phyloP scores from a whole-genome alignment of 805 yeast species.

The Maudiozyma barnettii region DNA sequence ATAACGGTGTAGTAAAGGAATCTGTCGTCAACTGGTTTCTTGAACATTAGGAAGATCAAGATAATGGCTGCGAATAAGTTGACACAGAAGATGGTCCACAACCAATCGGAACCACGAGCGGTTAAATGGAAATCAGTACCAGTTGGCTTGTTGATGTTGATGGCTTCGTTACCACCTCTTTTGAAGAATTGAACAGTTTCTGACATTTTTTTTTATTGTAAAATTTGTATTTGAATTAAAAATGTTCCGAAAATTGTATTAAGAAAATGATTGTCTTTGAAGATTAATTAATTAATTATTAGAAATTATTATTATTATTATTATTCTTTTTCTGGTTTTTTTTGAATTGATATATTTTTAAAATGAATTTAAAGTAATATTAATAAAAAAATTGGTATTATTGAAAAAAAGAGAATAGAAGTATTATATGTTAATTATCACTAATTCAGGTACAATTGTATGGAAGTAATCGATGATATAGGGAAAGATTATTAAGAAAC shows the following conservation, averaged over 20 bases:
- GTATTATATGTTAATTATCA: neutral
- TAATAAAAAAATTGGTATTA: neutral
- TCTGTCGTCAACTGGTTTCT: constrained; percentile 27
- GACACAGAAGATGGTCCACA: constrained; percentile 51
- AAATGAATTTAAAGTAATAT: neutral
- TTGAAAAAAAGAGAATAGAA: neutral
- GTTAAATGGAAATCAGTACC: constrained; percentile 46
- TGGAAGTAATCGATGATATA: neutral
- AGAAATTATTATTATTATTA: neutral
- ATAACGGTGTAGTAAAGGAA: constrained; percentile 33
- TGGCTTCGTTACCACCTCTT: constrained; percentile 32
- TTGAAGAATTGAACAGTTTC: constrained; percentile 13
- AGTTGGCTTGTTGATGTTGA: constrained; percentile 36
- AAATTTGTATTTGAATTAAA: neutral
- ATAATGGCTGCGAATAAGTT: constrained; percentile 32
- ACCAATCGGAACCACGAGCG: constrained; percentile 57
- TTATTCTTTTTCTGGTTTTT: neutral
- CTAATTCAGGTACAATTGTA: neutral
- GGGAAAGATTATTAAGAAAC: neutral
- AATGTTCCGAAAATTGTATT: neutral
- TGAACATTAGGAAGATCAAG: constrained; percentile 20
- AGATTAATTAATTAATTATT: neutral
- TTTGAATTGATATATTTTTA: neutral
- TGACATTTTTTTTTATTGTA: constrained; percentile 7
- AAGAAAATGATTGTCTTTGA: neutral